phyloP scores from a whole-genome alignment of 1,284 basidiomycete genomes.

The Omphalotus olearius region DNA sequence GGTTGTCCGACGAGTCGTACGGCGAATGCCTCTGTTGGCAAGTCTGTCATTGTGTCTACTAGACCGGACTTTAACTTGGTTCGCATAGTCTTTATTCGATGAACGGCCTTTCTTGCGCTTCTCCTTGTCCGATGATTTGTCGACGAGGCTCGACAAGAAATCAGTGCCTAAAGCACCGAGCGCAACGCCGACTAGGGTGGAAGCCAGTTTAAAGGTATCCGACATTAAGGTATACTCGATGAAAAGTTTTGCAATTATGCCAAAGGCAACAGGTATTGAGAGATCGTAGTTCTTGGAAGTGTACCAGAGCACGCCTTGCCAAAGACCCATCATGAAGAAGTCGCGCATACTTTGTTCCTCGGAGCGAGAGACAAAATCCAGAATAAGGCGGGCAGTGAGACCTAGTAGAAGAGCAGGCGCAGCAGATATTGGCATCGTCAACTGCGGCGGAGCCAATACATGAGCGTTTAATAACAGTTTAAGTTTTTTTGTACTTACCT shows the following conservation, averaged over 20 bases:
- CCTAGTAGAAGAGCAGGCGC: constrained; percentile 46
- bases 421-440: constrained; percentile 32
- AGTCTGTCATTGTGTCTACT: constrained; percentile 4
- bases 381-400: constrained; percentile 64
- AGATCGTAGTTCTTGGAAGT: constrained; percentile 51
- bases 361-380: constrained; percentile 49
- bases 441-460: constrained; percentile 8
- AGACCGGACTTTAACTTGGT: constrained; percentile 12
- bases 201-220: constrained; percentile 48
- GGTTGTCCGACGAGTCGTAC: constrained; percentile 10
- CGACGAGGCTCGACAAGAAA: constrained; percentile 57
- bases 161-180: constrained; percentile 65
- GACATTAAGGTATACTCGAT: constrained; percentile 52
- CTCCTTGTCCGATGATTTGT: constrained; percentile 28
- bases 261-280: constrained; percentile 50
- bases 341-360: constrained; percentile 47
- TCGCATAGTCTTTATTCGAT: constrained; percentile 7
- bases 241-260: constrained; percentile 55
- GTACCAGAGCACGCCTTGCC: constrained; percentile 73
- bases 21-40: constrained; percentile 23
- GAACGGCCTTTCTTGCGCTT: constrained; percentile 8
- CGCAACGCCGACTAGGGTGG: constrained; percentile 57
- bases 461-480: not conserved
- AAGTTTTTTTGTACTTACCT: not conserved
- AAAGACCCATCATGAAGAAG: constrained; percentile 62